Percentiles rank a stretch among this genome's conserved stretches.
phyloP scores from a whole-genome alignment of 2,329 filamentous ascomycete species.

The Penicillium sp. region DNA sequence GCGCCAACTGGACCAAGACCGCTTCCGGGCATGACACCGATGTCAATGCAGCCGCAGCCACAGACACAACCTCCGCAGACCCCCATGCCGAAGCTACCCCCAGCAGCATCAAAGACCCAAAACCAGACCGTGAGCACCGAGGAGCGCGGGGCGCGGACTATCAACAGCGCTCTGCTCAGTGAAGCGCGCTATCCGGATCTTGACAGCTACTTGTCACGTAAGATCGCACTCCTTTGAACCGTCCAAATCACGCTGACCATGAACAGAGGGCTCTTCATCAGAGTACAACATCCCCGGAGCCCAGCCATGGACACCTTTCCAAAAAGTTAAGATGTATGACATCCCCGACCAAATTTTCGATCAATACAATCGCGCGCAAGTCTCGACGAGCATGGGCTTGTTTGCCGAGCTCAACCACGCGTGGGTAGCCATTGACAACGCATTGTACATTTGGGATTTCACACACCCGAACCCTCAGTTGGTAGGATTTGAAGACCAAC shows the following conservation, averaged over 20 bases:
- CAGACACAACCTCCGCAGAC: constrained; percentile 26
- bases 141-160: constrained; percentile 76
- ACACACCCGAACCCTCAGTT: constrained; percentile 88
- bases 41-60: not conserved
- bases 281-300: constrained; percentile 79
- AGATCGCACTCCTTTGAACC: constrained; percentile 42
- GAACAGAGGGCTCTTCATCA: constrained; percentile 79
- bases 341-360: constrained; percentile 92
- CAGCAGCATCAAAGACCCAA: constrained; percentile 45
- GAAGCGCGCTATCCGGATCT: constrained; percentile 86
- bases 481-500: constrained; percentile 87
- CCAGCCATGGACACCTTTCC: constrained; percentile 82
- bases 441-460: constrained; percentile 97
- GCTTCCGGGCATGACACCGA: constrained; percentile 1
- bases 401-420: constrained; percentile 95
- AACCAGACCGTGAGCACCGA: constrained; percentile 65
- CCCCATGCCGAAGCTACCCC: constrained; percentile 38
- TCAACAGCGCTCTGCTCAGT: constrained; percentile 74
- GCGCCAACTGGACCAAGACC: constrained; percentile 22
- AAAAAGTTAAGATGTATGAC: constrained; percentile 80
- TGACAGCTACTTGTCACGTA: constrained; percentile 85
- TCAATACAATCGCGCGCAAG: constrained; percentile 83
- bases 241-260: not conserved
- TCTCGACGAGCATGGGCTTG: constrained; percentile 90
- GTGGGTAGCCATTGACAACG: constrained; percentile 94